Base-by-base conservation (phyloP, 331 rosid genomes). In the Prunus yedoensis region DNA sequence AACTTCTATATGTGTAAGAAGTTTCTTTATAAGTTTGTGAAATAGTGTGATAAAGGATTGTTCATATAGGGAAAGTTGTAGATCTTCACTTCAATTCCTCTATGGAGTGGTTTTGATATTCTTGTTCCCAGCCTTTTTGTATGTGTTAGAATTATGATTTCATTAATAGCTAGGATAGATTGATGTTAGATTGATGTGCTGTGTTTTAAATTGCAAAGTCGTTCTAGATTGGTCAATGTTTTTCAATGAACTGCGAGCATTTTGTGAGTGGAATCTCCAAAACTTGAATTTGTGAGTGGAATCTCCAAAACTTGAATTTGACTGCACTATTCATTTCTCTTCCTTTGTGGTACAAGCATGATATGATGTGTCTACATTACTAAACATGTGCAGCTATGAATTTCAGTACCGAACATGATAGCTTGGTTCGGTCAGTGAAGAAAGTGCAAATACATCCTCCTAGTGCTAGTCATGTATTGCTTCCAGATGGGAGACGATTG, bases 401-500 rank as follows among this genome's bases (percentile, higher is more conserved):
- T 81, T 60, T 88, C 66, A 89, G 83, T 84, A 85, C 85, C 74
- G 79, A 76, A 28, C 70, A 74, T 13, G 93, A 81, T 8, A 63
- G 84, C 63, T 63, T 66, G 54, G 66, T 84, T 3, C 78, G 83
- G 49, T 78, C 66, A 51, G 76, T 80, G 72, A 94, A 69, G 85
- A 84, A 76, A 84, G 82, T 90, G 78, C 88, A 81, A 2, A 56
- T 76, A 41, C 99, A 94, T 84, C 99, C 90, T 86, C 90, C 89
- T n/a, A 80, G 78, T 85, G 97, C 99, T 72, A 81, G 77, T 73
- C 97, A 87, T 14, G 65, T 90, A 74, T 83, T 76, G 74, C 99
- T 94, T 82, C 99, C 99, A 1, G 99, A 94, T 76, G 97, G 99
- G 74, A 89, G 99, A 84, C 87, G 81, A 72, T 80, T 94, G 84